Percentiles rank a stretch among this genome's conserved stretches.
These are phyloP conservation scores for Scopulariopsis brevicaulis DNA, from an alignment of 2,329 filamentous ascomycete genomes.

Conservation along the genomic window DNA sequence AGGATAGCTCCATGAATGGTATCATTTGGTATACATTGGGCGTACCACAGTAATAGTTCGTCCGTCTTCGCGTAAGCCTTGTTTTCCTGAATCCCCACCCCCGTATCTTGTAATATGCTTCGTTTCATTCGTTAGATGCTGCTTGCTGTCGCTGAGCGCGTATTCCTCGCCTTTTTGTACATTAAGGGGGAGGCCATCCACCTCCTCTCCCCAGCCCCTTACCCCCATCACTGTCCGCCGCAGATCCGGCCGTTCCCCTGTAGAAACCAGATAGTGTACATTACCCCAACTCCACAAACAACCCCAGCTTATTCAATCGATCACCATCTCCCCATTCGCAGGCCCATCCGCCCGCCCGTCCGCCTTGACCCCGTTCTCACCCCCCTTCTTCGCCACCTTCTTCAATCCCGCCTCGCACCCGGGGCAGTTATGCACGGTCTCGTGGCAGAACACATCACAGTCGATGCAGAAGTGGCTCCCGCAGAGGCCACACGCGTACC, in stretches of 20 bases:
- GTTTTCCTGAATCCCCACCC: background rate
- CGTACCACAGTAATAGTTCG: background rate
- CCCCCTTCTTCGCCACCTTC: conserved; percentile 8
- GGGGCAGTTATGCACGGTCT: conserved; percentile 90
- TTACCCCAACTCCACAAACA: background rate
- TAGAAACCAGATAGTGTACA: background rate
- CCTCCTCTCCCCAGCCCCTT: background rate
- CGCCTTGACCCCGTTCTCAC: conserved; percentile 15
- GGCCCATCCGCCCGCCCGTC: conserved; percentile 15
- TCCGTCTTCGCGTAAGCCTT: background rate
- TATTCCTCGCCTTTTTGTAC: background rate
- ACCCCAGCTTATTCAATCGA: conserved; percentile 17
- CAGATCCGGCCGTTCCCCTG: background rate
- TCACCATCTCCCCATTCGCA: conserved; percentile 30
- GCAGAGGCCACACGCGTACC: conserved; percentile 87
- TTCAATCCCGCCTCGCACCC: conserved; percentile 52
- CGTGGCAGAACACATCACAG: conserved; percentile 91
- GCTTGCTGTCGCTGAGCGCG: background rate
- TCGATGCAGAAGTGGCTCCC: conserved; percentile 92
- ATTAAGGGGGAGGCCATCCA: background rate
- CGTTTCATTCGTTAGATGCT: background rate
- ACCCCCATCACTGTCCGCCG: background rate
- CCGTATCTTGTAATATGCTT: background rate
- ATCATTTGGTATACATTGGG: background rate
- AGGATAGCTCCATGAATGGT: background rate